Evolutionary conservation across 345 rosid species (phyloP), one percentile per base, ranked within the genome.

Genomic region (Schrenkiella parvula): DNA sequence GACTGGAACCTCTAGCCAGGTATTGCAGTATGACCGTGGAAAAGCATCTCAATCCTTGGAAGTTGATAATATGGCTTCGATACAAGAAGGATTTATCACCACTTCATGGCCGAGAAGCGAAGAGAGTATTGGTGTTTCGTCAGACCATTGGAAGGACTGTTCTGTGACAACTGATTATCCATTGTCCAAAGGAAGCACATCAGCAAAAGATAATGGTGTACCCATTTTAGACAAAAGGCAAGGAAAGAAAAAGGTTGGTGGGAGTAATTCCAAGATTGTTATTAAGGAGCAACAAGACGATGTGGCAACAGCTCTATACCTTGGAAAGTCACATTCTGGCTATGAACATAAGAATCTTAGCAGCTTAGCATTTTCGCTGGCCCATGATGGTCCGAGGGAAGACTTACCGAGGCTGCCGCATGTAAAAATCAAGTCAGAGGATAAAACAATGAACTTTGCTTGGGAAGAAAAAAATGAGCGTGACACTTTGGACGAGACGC

Each of bases 391-490:
- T 78, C 63, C 80, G n/a, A 90, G 80, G 82, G 95, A 92, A 78
- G 96, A 86, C 74, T 80, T 82, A 25, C 96, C 96, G 22, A 83
- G 89, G 80, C 84, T 92, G 79, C 93, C 96, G 38, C 96, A 93
- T 1, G 96, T 92, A 64, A 90, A 81, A 74, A 87, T 93, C 66
- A 90, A 90, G 81, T 90, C 93, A 1, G 97, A 87, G 71, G 96
- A 93, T 70, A 93, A 86, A 73, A 41, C 86, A 9, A 66, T 88
- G 66, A 77, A 73, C 78, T 63, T 82, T 73, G 83, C 75, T 74
- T 89, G 95, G 88, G 95, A 85, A 81, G 98, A 86, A 78, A 90
- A 90, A 68, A 84, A 80, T 77, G 97, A 91, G 64, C 87, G 50
- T 9, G 93, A 86, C 80, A 82, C 78, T 43, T 68, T 84, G 58